These are phyloP conservation scores for Talaromyces marneffei DNA, from an alignment of 2,329 filamentous ascomycete species.

Conservation along the genomic window DNA sequence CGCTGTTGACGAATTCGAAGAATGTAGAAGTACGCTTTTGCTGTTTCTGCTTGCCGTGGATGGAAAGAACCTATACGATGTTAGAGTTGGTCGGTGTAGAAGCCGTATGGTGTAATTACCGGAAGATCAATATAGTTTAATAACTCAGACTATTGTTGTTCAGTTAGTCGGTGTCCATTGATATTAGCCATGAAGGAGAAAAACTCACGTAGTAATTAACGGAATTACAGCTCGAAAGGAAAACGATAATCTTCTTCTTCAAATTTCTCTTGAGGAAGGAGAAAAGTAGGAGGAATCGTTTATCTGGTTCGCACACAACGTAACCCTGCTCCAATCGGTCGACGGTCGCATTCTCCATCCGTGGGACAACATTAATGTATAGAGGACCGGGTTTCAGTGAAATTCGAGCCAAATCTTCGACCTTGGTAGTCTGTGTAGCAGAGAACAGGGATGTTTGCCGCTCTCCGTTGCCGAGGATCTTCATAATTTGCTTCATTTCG, in stretches of 20 bases:
- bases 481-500: constrained; percentile 94
- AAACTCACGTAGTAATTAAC: constrained; percentile 74
- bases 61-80: constrained; percentile 58
- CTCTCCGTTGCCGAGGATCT: constrained; percentile 80
- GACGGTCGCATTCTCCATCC: constrained; percentile 84
- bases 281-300: constrained; percentile 88
- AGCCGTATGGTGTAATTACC: constrained; percentile 70
- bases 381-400: constrained; percentile 84
- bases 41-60: constrained; percentile 96
- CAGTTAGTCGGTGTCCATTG: not conserved
- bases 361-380: constrained; percentile 94
- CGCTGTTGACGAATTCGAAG: constrained; percentile 88
- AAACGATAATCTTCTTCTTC: constrained; percentile 97
- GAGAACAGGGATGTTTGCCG: constrained; percentile 98
- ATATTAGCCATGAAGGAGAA: constrained; percentile 25
- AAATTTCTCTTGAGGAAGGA: constrained; percentile 87
- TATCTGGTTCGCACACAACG: constrained; percentile 86
- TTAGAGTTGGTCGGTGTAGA: constrained; percentile 61
- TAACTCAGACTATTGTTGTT: constrained; percentile 64
- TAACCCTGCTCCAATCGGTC: constrained; percentile 94
- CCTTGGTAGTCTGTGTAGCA: constrained; percentile 96
- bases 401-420: constrained; percentile 91
- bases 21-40: constrained; percentile 98
- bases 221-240: constrained; percentile 86
- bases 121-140: constrained; percentile 96